Base-by-base conservation (phyloP, 768 basidiomycete species). In the Dacryopinax primogenitus region DNA sequence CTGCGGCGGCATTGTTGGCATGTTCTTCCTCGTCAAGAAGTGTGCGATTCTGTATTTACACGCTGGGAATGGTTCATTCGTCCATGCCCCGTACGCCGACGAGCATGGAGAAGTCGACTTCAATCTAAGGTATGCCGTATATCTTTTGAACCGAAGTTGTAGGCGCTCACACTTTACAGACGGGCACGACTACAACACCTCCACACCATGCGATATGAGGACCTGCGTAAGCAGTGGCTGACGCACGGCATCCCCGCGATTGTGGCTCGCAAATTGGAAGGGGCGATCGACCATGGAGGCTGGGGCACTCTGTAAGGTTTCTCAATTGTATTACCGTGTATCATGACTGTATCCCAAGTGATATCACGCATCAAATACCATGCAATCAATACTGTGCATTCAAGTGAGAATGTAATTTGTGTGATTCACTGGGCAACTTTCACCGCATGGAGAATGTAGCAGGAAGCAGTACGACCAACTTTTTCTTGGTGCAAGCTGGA, bases 21-120 rank as follows among this genome's bases (percentile, higher is more conserved):
- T 96, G 61, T 99, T 86, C 74, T 94, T 94, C 75, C 82, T 92
- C 44, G 86, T 97, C 69, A 94, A 94, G 73, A 85, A 92, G 21
- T 96, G 92, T 75, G 83, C 87, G n/a, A 72, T 97, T 65, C 73
- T 98, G 15, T 97, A 90, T 73, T 80, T 97, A 18, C 93, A 92
- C 71, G 86, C 87, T 33, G 86, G 84, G 67, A 91, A 86, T 62
- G 96, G 95, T n/a, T 84, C 90, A 1, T 97, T 94, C 75, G 81
- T 82, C 0, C 82, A 84, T 15, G 88, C 94, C 33, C 93, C 95
- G 0, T 98, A 96, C 71, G 81, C 98, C 39, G 96, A 99, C 70
- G 83, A 83, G 0, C 96, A 98, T 67, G 96, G 95, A 0, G 96
- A 98, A 71, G 82, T 92, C 1, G 95, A 98, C 73, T 79, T 90